phyloP scores from a whole-genome alignment of 306 rosid genomes.

The Pterocarpus macrocarpus region DNA sequence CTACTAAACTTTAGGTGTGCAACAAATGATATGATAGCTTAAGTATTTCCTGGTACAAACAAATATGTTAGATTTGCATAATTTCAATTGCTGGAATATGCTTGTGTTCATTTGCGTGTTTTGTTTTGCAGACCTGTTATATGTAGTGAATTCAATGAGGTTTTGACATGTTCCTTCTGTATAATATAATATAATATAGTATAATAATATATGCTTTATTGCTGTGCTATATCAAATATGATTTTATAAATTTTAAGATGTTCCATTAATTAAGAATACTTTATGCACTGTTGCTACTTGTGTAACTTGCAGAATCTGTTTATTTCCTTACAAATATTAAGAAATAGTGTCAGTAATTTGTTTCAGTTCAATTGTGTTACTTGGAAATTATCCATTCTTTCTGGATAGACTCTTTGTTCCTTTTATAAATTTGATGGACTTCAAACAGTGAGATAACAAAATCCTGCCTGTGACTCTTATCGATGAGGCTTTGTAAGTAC shows the following conservation, averaged over 20 bases:
- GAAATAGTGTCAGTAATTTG: conserved; percentile 32
- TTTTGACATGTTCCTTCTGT: conserved; percentile 30
- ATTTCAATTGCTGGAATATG: conserved; percentile 26
- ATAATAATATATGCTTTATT: background rate
- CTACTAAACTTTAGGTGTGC: conserved; percentile 32
- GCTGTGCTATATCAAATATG: conserved; percentile 9
- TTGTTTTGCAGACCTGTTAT: conserved; percentile 15
- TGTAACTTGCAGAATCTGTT: conserved; percentile 19
- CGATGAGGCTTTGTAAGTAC: background rate
- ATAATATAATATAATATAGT: background rate
- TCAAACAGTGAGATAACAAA: conserved; percentile 8
- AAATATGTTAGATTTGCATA: conserved; percentile 16
- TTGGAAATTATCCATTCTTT: conserved; percentile 17
- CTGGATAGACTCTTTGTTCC: conserved; percentile 2
- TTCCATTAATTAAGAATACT: conserved; percentile 8
- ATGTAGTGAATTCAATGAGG: conserved; percentile 10
- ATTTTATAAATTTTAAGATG: conserved; percentile 35
- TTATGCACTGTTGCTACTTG: conserved; percentile 20
- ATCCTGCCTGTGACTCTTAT: background rate
- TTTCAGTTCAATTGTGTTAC: conserved; percentile 37
- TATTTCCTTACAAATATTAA: background rate
- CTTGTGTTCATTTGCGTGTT: conserved; percentile 34
- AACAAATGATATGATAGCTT: conserved; percentile 23
- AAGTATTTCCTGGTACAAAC: conserved; percentile 9
- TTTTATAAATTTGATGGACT: conserved; percentile 4